These are phyloP conservation scores for Russula vinacea DNA, from an alignment of 768 basidiomycete species.

Conservation along the genomic window DNA sequence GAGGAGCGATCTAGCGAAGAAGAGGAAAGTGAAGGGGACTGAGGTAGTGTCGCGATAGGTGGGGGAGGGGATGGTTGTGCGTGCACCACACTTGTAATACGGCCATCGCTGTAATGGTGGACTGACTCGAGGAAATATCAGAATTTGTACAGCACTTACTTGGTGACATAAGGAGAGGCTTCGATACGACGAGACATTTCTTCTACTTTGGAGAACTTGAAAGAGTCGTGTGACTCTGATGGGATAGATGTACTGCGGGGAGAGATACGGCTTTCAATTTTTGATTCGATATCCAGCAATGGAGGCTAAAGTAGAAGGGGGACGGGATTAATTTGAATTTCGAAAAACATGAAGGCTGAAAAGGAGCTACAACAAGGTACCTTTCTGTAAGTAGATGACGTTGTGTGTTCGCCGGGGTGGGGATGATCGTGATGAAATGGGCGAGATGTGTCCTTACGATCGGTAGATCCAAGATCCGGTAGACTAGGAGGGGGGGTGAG, in stretches of 20 bases:
- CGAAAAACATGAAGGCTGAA: background rate
- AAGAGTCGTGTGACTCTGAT: constrained; percentile 27
- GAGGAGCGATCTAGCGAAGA: constrained; percentile 60
- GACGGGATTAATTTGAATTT: background rate
- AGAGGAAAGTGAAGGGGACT: constrained; percentile 59
- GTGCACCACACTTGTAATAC: constrained; percentile 40
- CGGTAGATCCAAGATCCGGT: constrained; percentile 25
- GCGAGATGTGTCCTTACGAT: constrained; percentile 20
- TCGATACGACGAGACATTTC: constrained; percentile 56
- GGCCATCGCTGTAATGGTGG: constrained; percentile 41
- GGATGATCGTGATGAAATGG: constrained; percentile 25
- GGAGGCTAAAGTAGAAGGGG: constrained; percentile 1
- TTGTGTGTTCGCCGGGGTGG: background rate
- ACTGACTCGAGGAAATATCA: constrained; percentile 28
- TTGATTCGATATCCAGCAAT: constrained; percentile 5
- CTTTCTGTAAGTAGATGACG: constrained; percentile 10
- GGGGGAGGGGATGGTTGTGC: constrained; percentile 44
- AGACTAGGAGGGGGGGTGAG: constrained; percentile 19
- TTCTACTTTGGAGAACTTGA: constrained; percentile 22
- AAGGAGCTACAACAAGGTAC: constrained; percentile 9
- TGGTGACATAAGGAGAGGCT: constrained; percentile 31
- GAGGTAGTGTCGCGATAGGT: constrained; percentile 49
- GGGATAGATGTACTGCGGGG: constrained; percentile 21
- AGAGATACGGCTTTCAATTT: background rate
- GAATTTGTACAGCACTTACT: constrained; percentile 33